Evolutionary conservation across 371 early-diverging fungal genomes (phyloP), one percentile per base, ranked within the genome.

Genomic region (Zychaea mexicana): DNA sequence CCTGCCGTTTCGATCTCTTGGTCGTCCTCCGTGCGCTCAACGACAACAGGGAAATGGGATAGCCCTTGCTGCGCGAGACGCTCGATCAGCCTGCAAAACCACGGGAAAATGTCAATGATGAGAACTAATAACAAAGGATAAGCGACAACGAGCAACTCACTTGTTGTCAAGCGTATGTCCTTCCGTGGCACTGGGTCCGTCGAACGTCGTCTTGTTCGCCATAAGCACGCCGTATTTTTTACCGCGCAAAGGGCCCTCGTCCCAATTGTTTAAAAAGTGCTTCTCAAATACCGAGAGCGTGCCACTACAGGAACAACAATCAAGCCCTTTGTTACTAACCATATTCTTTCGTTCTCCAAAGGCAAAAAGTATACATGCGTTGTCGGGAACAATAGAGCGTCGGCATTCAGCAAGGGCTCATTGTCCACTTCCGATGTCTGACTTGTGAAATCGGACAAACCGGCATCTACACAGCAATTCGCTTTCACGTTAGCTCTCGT

Each of bases 201-300:
- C 68, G 56, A 71, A 71, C 0, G 72, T 71, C 2, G 72, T 65
- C 27, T 67, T 67, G 39, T 52, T 57, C 0, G 65, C 32, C 66
- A 71, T 62, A 0, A 71, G 42, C 0, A 71, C 65, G 12, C 65
- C 67, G 42, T 57, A 65, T 22, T 56, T 61, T 28, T 71, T 71
- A 6, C 65, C 72, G 39, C 60, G 24, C 24, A 68, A 32, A 22
- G 66, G 64, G 8, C 22, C 38, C 21, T 52, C 58, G 33, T 62
- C 49, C 21, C 42, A 42, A 4, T 64, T 32, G 24, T 61, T 39
- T 21, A 67, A 61, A 38, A 60, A 65, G 24, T 68, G 72, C 21
- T 71, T 71, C 36, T 71, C 72, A 63, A 71, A 71, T 4, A 71
- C 52, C 8, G 72, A 71, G 3, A 71, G 52, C 17, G 65, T 52